Evolutionary conservation across 2,329 filamentous ascomycete species (phyloP), one percentile per base, ranked within the genome.

Genomic region (Daldinia sp.): DNA sequence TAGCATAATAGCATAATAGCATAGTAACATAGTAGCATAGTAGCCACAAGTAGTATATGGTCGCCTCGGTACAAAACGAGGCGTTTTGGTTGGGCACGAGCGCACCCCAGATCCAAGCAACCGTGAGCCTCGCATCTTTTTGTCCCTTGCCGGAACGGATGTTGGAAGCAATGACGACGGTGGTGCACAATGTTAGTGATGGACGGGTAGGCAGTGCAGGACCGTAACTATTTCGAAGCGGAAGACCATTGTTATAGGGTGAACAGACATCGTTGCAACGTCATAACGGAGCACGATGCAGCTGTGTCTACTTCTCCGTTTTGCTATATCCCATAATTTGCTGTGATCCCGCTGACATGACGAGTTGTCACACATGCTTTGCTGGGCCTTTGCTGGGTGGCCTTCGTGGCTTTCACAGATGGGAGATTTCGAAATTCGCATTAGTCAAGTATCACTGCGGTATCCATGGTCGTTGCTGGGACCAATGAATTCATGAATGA

Each of bases 231-330:
- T 62, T 53, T 60, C 65, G 48, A 67, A 39, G 57, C 50, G 37
- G 65, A 66, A 66, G 41, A 37, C 26, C 15, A 58, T 48, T 26
- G 63, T 13, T 56, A 69, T 65, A 62, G 58, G 53, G 44, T 62
- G 60, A 42, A 51, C 33, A 59, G 33, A 41, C 20, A 67, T 63
- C 50, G 56, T 44, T 63, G 59, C 30, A 58, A 72, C 69, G 69
- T 72, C 69, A 72, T 72, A 68, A 72, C 69, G 67, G 69, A 72
- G 69, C 60, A 70, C 67, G 54, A 66, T 62, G 69, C 54, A 63
- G 58, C 48, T 60, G 65, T 41, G 30, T 53, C 48, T 35, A 41
- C 42, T 63, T 65, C 48, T 67, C 63, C 65, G 56, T 68, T 68
- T 68, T 51, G 28, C 60, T 54, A 33, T 62, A 54, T 54, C 51